These are phyloP conservation scores for Populus tomentosa DNA, from an alignment of 441 rosid genomes.

Conservation along the genomic window DNA sequence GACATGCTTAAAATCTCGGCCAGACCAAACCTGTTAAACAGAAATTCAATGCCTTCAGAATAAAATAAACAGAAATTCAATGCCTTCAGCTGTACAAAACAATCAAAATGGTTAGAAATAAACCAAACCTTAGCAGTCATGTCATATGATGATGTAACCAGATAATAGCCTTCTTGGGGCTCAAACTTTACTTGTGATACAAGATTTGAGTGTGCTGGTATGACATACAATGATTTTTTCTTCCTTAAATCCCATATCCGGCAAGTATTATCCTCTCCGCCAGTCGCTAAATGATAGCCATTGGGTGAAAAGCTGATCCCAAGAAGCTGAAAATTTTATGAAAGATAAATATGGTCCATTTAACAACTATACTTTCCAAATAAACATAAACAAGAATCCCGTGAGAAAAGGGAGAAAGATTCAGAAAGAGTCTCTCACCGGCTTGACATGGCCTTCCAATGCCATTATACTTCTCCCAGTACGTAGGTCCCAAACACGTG, in stretches of 20 bases:
- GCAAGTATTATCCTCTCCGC: constrained; percentile 92
- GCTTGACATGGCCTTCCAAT: constrained; percentile 92
- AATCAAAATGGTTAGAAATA: constrained; percentile 10
- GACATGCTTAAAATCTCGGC: constrained; percentile 83
- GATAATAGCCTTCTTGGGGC: constrained; percentile 91
- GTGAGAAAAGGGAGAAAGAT: background rate
- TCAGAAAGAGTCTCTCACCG: constrained; percentile 39
- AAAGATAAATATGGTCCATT: constrained; percentile 9
- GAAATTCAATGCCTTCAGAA: constrained; percentile 11
- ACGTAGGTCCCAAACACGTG: constrained; percentile 96
- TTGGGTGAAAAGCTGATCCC: constrained; percentile 86
- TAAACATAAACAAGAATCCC: background rate
- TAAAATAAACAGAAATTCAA: constrained; percentile 15
- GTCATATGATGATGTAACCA: constrained; percentile 93
- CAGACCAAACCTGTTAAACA: constrained; percentile 79
- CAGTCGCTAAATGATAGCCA: constrained; percentile 92
- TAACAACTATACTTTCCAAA: background rate
- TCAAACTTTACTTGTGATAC: constrained; percentile 88
- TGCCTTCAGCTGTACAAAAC: background rate
- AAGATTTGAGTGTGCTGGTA: constrained; percentile 90
- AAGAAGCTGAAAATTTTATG: constrained; percentile 51
- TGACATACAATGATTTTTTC: constrained; percentile 66
- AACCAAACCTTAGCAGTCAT: constrained; percentile 69
- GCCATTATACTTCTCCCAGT: constrained; percentile 86
- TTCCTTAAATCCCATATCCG: constrained; percentile 94